Base-by-base conservation (phyloP, 768 basidiomycete species). In the Pluteus cervinus region DNA sequence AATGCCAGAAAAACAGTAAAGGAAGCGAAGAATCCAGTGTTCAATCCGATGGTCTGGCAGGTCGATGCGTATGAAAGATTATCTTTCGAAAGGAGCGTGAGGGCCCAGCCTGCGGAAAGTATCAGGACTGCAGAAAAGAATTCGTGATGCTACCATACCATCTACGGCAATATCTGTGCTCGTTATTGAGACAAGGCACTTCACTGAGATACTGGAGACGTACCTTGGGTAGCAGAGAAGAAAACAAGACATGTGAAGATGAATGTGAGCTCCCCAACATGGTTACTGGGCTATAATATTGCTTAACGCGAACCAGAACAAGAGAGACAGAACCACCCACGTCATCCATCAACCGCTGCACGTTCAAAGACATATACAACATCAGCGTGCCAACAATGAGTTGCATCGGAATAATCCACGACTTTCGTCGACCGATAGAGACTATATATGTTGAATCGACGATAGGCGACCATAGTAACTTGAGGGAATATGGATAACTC, bases 321-420 rank as follows among this genome's bases (percentile, higher is more conserved):
- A 20, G 18, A 34, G 12, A 35, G 18, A 29, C 36, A 36, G 9
- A 42, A 28, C 29, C 12, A 52, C 64, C 47, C 51, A 93, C 92
- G 51, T 86, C 75, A 40, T 85, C 77, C 59, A 96, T 73, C 46
- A 93, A 65, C 46, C 73, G 73, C 51, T 90, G 73, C 5, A 83
- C 81, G 48, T 84, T 78, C 38, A 75, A 55, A 4, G 86, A 85
- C 43, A 89, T 80, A 50, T 79, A 81, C 24, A 87, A 51, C 85
- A 89, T 87, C 42, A 91, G 63, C 28, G 75, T 68, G 28, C 91
- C 96, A 34, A 97, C 86, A 46, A 91, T 78, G 22, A 81, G 56
- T 57, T 99, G 96, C 73, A 99, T 96, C 29, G 96, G 96, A 44
- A 98, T 83, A 48, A 99, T 98, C 96, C 96, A 99, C 44, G 89